Percentiles rank a stretch among this genome's conserved stretches.
Evolutionary conservation across 768 basidiomycete species (phyloP).

Genomic region (Termitomyces sp.): DNA sequence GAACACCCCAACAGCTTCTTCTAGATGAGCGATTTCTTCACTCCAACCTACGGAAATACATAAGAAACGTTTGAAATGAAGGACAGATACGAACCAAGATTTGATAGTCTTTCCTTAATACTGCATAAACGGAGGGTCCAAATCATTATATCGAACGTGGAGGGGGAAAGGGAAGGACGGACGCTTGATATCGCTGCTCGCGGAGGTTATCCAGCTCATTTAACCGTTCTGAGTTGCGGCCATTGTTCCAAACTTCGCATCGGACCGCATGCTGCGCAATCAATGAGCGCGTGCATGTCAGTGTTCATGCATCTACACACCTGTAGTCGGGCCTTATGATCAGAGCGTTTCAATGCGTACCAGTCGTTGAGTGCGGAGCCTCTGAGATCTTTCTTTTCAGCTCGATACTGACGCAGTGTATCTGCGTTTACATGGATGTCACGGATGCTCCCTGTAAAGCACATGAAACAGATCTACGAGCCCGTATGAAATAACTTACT

Average conservation of each 20-base stretch:
- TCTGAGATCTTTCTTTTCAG: not conserved
- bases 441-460: not conserved
- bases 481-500: not conserved
- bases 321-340: not conserved
- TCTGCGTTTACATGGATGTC: not conserved
- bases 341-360: constrained; percentile 2
- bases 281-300: not conserved
- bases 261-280: constrained; percentile 11
- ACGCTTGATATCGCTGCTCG: constrained; percentile 13
- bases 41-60: constrained; percentile 10
- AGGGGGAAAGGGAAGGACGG: not conserved
- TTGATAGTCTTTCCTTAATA: constrained; percentile 8
- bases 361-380: constrained; percentile 3
- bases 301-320: constrained; percentile 5
- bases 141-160: not conserved
- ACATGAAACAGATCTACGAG: not conserved
- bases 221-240: constrained; percentile 4
- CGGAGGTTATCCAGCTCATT: constrained; percentile 12
- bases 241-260: constrained; percentile 12
- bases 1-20: not conserved
- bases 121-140: not conserved
- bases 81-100: constrained; percentile 1
- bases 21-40: constrained; percentile 11
- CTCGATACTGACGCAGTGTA: not conserved
- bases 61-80: not conserved